Evolutionary conservation across 73 alveolate genomes (phyloP).

Genomic region (Loxodes magnus): DNA sequence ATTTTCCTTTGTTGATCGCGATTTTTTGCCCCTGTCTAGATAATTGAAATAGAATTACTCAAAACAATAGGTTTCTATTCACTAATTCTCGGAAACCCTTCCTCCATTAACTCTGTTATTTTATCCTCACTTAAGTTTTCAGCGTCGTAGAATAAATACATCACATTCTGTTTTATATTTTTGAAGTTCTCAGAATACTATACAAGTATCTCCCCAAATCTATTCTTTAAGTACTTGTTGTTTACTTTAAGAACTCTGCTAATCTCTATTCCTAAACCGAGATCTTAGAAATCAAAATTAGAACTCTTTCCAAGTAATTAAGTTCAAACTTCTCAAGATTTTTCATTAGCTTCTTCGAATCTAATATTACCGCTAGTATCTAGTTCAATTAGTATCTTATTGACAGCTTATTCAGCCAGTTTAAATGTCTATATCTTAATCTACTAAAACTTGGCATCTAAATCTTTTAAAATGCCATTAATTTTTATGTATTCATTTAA

Average conservation of each 20-base stretch:
- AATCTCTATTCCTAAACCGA: conserved; percentile 23
- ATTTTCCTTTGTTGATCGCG: too few relatives aligned
- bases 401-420: neutral
- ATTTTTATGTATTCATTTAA: neutral
- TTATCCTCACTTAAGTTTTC: too few relatives aligned
- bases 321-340: conserved; percentile 21
- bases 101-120: too few relatives aligned
- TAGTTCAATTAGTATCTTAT: neutral
- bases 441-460: neutral
- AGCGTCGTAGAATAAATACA: too few relatives aligned
- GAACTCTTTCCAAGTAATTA: conserved; percentile 16
- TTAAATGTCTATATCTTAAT: neutral
- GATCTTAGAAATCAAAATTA: conserved; percentile 25
- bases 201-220: conserved; percentile 35
- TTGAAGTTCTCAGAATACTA: too few relatives aligned
- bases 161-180: too few relatives aligned
- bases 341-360: conserved; percentile 33
- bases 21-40: too few relatives aligned
- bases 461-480: conserved; percentile 2
- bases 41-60: too few relatives aligned
- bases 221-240: conserved; percentile 28
- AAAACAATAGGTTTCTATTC: too few relatives aligned
- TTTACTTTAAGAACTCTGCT: conserved; percentile 33
- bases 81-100: too few relatives aligned
- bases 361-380: conserved; percentile 16